phyloP scores from a whole-genome alignment of 345 rosid species.

The Adansonia digitata region DNA sequence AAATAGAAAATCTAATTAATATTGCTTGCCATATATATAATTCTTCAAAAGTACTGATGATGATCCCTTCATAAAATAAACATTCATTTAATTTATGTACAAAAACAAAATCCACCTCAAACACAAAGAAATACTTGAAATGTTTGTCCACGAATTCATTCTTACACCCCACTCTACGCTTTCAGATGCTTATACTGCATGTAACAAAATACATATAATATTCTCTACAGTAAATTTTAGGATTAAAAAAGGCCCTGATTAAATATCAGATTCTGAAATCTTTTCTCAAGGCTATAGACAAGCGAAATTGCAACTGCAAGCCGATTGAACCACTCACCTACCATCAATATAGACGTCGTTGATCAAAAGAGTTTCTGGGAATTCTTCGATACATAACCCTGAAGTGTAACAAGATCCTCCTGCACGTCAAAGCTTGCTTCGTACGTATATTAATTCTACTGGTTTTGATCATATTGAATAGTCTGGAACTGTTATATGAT shows the following conservation, averaged over 20 bases:
- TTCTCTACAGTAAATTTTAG: not conserved
- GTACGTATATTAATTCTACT: not conserved
- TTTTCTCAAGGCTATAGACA: not conserved
- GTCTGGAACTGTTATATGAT: not conserved
- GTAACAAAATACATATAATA: not conserved
- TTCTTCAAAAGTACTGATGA: not conserved
- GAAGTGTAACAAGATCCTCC: not conserved
- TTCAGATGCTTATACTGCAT: not conserved
- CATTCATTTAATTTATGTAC: not conserved
- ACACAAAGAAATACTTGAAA: not conserved
- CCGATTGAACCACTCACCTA: not conserved
- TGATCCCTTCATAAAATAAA: not conserved
- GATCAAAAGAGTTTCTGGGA: not conserved
- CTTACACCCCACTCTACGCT: constrained; percentile 6
- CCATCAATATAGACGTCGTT: not conserved
- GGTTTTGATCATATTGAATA: not conserved
- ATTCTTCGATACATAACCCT: not conserved
- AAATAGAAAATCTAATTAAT: not conserved
- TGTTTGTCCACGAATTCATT: not conserved
- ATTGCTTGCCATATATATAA: not conserved
- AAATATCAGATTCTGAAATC: not conserved
- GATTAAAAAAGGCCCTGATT: not conserved
- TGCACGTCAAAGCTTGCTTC: not conserved
- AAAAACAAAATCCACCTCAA: not conserved
- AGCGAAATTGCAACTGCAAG: not conserved